Percentiles rank a stretch among this genome's conserved stretches.
phyloP scores from a whole-genome alignment of 257 asterid genomes.

The Handroanthus guayacan region DNA sequence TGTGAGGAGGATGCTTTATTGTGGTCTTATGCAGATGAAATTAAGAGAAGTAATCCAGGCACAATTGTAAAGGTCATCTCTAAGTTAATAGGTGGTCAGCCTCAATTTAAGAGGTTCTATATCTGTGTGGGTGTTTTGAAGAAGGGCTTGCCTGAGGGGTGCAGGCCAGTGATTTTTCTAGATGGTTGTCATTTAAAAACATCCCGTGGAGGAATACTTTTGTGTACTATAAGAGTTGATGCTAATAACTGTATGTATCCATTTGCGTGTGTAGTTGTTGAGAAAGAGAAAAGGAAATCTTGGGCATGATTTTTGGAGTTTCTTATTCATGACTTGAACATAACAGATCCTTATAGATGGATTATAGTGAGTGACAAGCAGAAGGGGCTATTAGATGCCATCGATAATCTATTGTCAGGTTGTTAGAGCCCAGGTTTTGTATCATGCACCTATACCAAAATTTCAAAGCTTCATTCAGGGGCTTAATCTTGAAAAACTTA shows the following conservation, averaged over 20 bases:
- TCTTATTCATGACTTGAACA: neutral
- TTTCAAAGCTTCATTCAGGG: neutral
- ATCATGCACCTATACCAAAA: conserved; percentile 1
- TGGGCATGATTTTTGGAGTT: conserved; percentile 2
- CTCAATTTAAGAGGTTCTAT: neutral
- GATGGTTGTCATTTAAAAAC: conserved; percentile 8
- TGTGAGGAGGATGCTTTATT: neutral
- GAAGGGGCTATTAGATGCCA: neutral
- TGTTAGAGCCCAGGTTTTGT: conserved; percentile 2
- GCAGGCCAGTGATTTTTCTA: neutral
- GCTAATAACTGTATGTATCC: conserved; percentile 9
- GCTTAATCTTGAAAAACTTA: neutral
- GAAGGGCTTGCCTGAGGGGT: neutral
- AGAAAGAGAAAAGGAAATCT: neutral
- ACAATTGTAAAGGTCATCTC: conserved; percentile 8
- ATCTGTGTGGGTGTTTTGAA: conserved; percentile 16
- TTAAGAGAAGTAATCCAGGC: neutral
- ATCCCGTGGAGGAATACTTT: neutral
- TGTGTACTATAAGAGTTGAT: neutral
- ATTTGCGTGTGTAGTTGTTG: conserved; percentile 19
- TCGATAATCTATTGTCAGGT: neutral
- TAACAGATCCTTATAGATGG: neutral
- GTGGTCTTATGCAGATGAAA: neutral
- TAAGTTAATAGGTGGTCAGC: neutral
- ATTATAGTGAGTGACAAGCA: conserved; percentile 12